These are phyloP conservation scores for Quercus bicolor DNA, from an alignment of 306 rosid species.

Conservation along the genomic window DNA sequence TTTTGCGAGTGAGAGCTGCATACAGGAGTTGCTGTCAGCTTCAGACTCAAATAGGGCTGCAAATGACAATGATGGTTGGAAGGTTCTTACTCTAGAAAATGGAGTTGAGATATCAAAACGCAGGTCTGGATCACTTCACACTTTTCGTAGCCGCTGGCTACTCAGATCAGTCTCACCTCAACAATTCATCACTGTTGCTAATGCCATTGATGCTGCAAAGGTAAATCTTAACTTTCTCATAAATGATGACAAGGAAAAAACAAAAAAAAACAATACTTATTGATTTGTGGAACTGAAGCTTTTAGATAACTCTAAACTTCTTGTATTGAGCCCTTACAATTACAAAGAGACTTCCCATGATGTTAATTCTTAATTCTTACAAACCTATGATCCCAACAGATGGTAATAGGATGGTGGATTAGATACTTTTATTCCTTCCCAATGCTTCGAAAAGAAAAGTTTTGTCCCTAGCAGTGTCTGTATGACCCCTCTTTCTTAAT, in stretches of 20 bases:
- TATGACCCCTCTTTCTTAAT: conserved; percentile 4
- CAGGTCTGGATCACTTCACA: conserved; percentile 68
- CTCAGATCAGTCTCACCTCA: conserved; percentile 67
- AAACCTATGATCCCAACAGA: too few relatives aligned
- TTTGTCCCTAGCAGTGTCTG: conserved; percentile 28
- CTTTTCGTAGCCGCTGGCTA: conserved; percentile 76
- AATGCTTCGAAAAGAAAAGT: conserved; percentile 28
- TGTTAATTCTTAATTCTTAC: too few relatives aligned
- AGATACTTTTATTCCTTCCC: conserved; percentile 23
- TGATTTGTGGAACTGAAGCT: background rate
- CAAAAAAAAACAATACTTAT: background rate
- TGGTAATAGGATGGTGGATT: background rate
- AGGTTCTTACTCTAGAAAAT: conserved; percentile 53
- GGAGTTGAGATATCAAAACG: conserved; percentile 82
- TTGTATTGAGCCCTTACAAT: too few relatives aligned
- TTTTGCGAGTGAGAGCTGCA: conserved; percentile 81
- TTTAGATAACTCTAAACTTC: too few relatives aligned
- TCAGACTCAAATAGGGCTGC: conserved; percentile 54
- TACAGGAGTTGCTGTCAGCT: conserved; percentile 76
- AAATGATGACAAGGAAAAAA: background rate
- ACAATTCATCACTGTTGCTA: conserved; percentile 77
- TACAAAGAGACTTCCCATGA: too few relatives aligned
- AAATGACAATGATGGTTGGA: conserved; percentile 53
- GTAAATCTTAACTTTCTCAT: conserved; percentile 27
- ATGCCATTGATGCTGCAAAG: conserved; percentile 93